Evolutionary conservation across 352 stramenopile genomes (phyloP), one percentile per base, ranked within the genome.

Genomic region (Globisporangium rhizosaccharum): DNA sequence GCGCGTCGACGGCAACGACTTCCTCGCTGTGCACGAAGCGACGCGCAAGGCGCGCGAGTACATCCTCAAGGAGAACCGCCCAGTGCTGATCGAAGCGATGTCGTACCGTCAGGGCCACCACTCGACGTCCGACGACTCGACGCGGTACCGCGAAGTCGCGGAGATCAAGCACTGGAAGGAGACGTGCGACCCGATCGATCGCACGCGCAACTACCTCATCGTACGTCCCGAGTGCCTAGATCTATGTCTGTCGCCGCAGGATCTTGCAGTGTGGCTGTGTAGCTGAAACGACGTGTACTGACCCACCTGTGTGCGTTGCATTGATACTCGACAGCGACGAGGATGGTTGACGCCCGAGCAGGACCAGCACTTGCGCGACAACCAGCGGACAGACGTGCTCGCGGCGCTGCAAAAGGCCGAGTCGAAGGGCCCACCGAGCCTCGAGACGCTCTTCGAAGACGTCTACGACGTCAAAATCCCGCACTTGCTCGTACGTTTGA

Each of bases 101-200:
- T 98, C 94, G 0, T 99, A 99, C 72, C 88, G 97, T 7, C 85
- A 98, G 60, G 95, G 96, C 11, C 97, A 99, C 76, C 97, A 99
- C 77, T 98, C 88, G 41, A 99, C 97, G 2, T 98, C 91, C 0
- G 97, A 99, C 68, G 97, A 99, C 73, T 98, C 90, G 36, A 98
- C 96, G 14, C 76, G 94, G 30, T 99, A 99, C 79, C 88, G 97
- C 42, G 73, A 82, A 57, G 66, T 87, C 3, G 79, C 90, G 15
- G 96, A 99, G 67, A 98, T 99, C 56, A 85, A 97, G 57, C 73
- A 82, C 50, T 98, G 90, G 71, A 92, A 91, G 57, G 78, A 97
- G 49, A 86, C 82, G 10, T 83, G 82, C 44, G 87, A 94, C 59
- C 97, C 97, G 30, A 88, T 99, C 56, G 72, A 85, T 26, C 79